Conservation (phyloP, 2,329 filamentous ascomycete genomes). For the Aspergillus udagawae region DNA sequence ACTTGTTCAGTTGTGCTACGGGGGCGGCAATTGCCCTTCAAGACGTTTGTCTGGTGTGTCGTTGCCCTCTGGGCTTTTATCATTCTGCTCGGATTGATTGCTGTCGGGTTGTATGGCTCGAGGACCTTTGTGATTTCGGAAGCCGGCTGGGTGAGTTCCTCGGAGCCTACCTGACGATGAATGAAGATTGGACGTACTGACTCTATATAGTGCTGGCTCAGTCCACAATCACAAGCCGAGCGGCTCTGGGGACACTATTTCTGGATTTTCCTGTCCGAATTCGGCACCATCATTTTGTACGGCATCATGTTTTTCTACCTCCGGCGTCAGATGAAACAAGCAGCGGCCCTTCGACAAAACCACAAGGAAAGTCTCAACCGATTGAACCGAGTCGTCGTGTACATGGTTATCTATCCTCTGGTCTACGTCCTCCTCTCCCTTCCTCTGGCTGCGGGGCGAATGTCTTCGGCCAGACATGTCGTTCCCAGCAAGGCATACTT, state of each 20-base stretch:
- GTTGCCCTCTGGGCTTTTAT: slow-evolving; percentile 45
- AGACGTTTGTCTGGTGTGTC: slow-evolving; percentile 42
- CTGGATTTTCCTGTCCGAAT: slow-evolving; percentile 53
- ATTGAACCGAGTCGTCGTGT: slow-evolving; percentile 39
- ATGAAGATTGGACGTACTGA: background rate
- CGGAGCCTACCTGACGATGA: slow-evolving; percentile 2
- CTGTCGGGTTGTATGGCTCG: slow-evolving; percentile 39
- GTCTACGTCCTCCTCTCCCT: slow-evolving; percentile 60
- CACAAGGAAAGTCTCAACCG: slow-evolving; percentile 32
- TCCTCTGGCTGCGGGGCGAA: slow-evolving; percentile 51
- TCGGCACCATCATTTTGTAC: slow-evolving; percentile 49
- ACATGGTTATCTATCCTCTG: slow-evolving; percentile 45
- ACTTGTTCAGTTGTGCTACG: slow-evolving; percentile 47
- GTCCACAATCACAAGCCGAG: slow-evolving; percentile 39
- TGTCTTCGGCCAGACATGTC: slow-evolving; percentile 34
- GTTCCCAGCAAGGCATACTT: slow-evolving; percentile 41
- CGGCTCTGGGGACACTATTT: slow-evolving; percentile 51
- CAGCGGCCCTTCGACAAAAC: slow-evolving; percentile 26
- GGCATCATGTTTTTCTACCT: slow-evolving; percentile 47
- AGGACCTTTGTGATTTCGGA: slow-evolving; percentile 47
- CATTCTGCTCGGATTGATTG: slow-evolving; percentile 44
- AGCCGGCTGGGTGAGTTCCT: slow-evolving; percentile 44
- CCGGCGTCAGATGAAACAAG: slow-evolving; percentile 39
- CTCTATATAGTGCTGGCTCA: slow-evolving; percentile 47
- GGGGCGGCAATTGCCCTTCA: slow-evolving; percentile 44